A percentile compares a stretch with the other conserved stretches of the same genome.
These are phyloP conservation scores for Volvariella volvacea DNA, from an alignment of 1,284 basidiomycete genomes.

Conservation along the genomic window DNA sequence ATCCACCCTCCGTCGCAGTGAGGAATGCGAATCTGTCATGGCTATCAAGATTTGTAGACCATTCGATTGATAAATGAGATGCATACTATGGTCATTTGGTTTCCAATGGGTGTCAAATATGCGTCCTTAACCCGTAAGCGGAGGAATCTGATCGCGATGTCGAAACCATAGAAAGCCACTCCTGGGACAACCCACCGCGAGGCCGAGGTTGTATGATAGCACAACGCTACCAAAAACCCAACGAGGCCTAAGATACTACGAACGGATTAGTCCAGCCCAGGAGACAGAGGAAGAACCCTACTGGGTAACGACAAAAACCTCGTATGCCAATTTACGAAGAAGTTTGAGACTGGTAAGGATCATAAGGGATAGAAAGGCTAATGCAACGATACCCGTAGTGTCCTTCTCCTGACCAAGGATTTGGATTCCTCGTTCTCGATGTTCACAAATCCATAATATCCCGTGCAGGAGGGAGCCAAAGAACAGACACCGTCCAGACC, in stretches of 20 bases:
- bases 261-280: background rate
- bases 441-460: conserved; percentile 64
- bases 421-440: conserved; percentile 42
- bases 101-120: conserved; percentile 50
- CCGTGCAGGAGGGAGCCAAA: conserved; percentile 61
- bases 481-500: conserved; percentile 66
- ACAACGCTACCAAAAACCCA: conserved; percentile 72
- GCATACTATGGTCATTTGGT: conserved; percentile 63
- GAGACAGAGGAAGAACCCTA: conserved; percentile 16
- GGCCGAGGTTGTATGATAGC: conserved; percentile 76
- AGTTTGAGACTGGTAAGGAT: conserved; percentile 31
- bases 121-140: conserved; percentile 74
- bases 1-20: conserved; percentile 69
- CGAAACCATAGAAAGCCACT: conserved; percentile 72
- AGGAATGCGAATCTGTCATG: conserved; percentile 59
- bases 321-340: conserved; percentile 27
- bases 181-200: conserved; percentile 77
- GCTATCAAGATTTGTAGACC: background rate
- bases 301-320: conserved; percentile 32
- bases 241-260: conserved; percentile 51
- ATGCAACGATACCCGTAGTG: conserved; percentile 56
- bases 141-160: conserved; percentile 65
- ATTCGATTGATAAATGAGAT: background rate
- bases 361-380: conserved; percentile 47
- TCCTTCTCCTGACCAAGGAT: conserved; percentile 64